Evolutionary conservation across 2,329 filamentous ascomycete genomes (phyloP).

Genomic region (Dactylellina haptotyla): DNA sequence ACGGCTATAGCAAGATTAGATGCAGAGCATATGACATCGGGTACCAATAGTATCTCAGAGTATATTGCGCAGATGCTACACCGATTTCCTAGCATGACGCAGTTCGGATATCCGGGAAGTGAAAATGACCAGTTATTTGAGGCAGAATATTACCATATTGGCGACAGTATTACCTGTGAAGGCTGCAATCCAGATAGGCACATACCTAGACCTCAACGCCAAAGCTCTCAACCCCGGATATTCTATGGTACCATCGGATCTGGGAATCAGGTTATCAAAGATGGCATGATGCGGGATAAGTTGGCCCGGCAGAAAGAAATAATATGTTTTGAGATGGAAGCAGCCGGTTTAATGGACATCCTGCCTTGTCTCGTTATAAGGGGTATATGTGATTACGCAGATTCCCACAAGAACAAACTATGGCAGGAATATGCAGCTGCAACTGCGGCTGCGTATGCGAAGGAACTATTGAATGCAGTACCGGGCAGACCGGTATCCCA

Average conservation of each 20-base stretch:
- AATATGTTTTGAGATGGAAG: conserved; percentile 45
- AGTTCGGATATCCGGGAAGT: conserved; percentile 15
- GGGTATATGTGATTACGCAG: conserved; percentile 44
- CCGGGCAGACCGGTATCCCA: not conserved
- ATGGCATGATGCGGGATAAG: conserved; percentile 26
- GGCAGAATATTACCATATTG: conserved; percentile 28
- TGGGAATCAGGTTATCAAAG: conserved; percentile 41
- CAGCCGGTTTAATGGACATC: conserved; percentile 33
- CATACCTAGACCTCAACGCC: not conserved
- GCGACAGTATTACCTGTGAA: not conserved
- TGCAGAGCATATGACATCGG: conserved; percentile 14
- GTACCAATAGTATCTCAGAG: conserved; percentile 4
- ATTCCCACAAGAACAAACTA: conserved; percentile 38
- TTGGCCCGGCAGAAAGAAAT: conserved; percentile 5
- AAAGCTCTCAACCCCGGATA: not conserved
- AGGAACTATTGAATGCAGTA: conserved; percentile 20
- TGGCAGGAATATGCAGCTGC: conserved; percentile 44
- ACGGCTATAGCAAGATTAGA: conserved; percentile 20
- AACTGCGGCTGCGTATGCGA: conserved; percentile 34
- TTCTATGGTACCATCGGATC: conserved; percentile 37
- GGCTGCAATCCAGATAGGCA: conserved; percentile 1
- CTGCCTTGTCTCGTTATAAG: conserved; percentile 28
- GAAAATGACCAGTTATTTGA: conserved; percentile 18
- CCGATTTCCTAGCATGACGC: conserved; percentile 1
- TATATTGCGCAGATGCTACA: conserved; percentile 17